Evolutionary conservation across 179 eudicot genomes (phyloP).

Genomic region (Spergularia azorica): DNA sequence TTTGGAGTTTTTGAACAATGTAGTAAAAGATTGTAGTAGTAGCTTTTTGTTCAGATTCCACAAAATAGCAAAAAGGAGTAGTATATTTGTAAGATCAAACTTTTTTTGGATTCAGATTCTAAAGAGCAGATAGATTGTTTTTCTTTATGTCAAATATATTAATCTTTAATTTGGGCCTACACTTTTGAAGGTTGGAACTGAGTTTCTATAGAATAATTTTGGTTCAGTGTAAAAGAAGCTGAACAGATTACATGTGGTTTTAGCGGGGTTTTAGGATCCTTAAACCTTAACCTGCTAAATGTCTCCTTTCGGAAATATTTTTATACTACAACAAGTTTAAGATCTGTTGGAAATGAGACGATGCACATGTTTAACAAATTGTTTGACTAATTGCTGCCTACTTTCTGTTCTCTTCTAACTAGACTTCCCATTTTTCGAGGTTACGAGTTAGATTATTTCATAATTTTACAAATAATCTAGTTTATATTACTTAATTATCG

Average conservation of each 20-base stretch:
- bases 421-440: constrained; percentile 16
- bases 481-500: neutral
- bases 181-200: neutral
- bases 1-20: no score
- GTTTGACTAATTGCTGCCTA: constrained; percentile 39
- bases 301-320: constrained; percentile 4
- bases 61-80: neutral
- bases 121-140: neutral
- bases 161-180: neutral
- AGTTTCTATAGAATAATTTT: neutral
- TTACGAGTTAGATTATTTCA: constrained; percentile 16
- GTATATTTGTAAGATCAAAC: neutral
- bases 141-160: no score
- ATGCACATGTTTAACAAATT: constrained; percentile 39
- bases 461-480: constrained; percentile 4
- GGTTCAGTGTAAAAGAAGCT: constrained; percentile 6
- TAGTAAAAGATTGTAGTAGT: neutral
- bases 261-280: constrained; percentile 42
- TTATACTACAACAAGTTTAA: neutral
- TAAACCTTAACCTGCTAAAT: constrained; percentile 27
- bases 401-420: constrained; percentile 31
- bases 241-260: constrained; percentile 35
- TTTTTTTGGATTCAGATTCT: constrained; percentile 5
- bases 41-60: constrained; percentile 21
- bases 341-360: constrained; percentile 31